Evolutionary conservation across 1,284 basidiomycete species (phyloP), one percentile per base, ranked within the genome.

Genomic region (Peniophora sp.): DNA sequence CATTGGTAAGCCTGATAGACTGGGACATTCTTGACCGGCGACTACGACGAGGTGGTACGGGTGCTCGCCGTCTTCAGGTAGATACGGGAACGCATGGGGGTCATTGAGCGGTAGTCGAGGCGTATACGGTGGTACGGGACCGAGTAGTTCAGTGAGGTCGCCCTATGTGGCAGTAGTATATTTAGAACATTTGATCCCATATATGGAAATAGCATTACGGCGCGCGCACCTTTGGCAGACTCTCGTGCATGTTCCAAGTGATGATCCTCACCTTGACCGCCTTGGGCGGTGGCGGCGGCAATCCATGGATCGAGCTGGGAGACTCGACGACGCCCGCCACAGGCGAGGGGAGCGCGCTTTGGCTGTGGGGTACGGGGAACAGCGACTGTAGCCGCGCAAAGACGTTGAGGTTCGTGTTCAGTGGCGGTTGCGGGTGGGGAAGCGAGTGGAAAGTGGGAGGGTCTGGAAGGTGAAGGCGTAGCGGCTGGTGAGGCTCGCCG

Each of bases 11-110:
- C 84, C 84, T 84, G 81, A 85, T 34, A 77, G 69, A 24, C 83
- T 85, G 5, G 87, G 88, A 60, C 87, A 90, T 70, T 90, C 87
- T 63, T 92, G 89, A 17, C 89, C 89, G 24, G 89, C 89, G 52
- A 92, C 76, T 20, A 92, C 79, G 19, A 92, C 69, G 16, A 92
- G 66, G 65, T 92, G 90, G 63, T 89, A 92, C 6, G 88, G 87
- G 64, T 92, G 90, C 17, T 62, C 62, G 16, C 71, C 66, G 43
- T 81, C 79, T 2, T 67, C 53, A 12, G 76, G 61, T 19, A 89
- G 68, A 34, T 67, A 63, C 9, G 83, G 83, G 16, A 86, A 68
- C 3, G 58, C 54, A 17, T 66, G 53, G 5, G 56, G 49, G 8
- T 54, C 56, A 11, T 64, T 59, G 2, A 63, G 57, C 5, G 61